A percentile compares a stretch with the other conserved stretches of the same genome.
These are phyloP conservation scores for Exophiala lecanii-corni DNA, from an alignment of 2,329 filamentous ascomycete genomes.

Conservation along the genomic window DNA sequence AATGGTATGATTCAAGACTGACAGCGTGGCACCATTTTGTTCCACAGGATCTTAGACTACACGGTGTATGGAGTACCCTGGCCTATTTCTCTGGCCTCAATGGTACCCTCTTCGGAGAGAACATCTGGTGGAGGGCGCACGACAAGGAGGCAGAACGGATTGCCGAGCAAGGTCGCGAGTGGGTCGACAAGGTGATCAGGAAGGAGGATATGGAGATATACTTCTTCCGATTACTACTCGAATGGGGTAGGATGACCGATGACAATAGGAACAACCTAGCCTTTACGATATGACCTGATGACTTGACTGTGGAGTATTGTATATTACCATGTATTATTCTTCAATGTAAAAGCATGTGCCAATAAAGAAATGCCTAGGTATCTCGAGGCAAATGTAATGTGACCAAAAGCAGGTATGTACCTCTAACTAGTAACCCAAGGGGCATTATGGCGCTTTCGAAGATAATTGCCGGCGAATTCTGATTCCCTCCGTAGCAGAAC, in stretches of 20 bases:
- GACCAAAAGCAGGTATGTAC: too few relatives aligned
- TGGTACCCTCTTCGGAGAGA: slow-evolving; percentile 41
- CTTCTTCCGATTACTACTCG: slow-evolving; percentile 69
- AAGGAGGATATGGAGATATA: slow-evolving; percentile 77
- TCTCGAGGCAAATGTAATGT: too few relatives aligned
- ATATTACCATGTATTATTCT: too few relatives aligned
- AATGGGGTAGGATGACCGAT: slow-evolving; percentile 69
- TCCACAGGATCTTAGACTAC: slow-evolving; percentile 67
- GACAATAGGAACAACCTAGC: slow-evolving; percentile 51
- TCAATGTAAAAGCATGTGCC: too few relatives aligned
- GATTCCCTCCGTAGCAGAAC: too few relatives aligned
- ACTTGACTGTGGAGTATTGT: too few relatives aligned
- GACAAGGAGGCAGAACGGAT: slow-evolving; percentile 59
- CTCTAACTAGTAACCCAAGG: too few relatives aligned
- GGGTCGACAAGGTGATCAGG: slow-evolving; percentile 60
- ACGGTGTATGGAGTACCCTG: slow-evolving; percentile 68
- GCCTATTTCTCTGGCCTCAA: slow-evolving; percentile 64
- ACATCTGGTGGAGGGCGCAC: slow-evolving; percentile 47
- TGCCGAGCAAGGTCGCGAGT: slow-evolving; percentile 59
- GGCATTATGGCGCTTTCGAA: too few relatives aligned
- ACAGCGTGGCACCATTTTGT: slow-evolving; percentile 77
- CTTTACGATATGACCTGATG: too few relatives aligned
- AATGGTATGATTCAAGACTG: slow-evolving; percentile 74
- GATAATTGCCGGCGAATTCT: too few relatives aligned
- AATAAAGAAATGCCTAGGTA: too few relatives aligned